Conservation (phyloP, 345 rosid genomes). For the Citrus maxima region DNA sequence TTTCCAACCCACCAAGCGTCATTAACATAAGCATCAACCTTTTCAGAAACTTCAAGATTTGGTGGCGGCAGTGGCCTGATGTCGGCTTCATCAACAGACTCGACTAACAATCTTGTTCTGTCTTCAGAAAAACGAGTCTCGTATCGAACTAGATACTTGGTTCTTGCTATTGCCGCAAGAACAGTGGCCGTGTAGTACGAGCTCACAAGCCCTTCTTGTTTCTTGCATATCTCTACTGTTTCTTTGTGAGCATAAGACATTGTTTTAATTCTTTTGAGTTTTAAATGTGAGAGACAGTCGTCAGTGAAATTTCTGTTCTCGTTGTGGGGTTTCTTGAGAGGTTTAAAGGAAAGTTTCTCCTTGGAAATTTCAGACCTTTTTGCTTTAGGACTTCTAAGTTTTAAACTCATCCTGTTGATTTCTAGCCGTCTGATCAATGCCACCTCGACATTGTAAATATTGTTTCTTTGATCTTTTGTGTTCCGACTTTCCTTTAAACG, state of each 20-base stretch:
- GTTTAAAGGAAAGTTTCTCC: neutral
- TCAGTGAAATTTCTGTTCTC: neutral
- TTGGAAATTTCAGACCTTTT: neutral
- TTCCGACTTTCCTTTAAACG: too few species aligned
- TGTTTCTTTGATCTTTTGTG: neutral
- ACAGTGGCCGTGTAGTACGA: slow-evolving; percentile 20
- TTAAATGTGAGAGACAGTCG: neutral
- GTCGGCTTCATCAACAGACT: slow-evolving; percentile 23
- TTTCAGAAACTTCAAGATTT: slow-evolving; percentile 5
- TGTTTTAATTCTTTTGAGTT: neutral
- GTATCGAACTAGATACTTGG: slow-evolving; percentile 23
- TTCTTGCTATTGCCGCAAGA: slow-evolving; percentile 26
- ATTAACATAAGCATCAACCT: slow-evolving; percentile 30
- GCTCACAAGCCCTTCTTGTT: slow-evolving; percentile 10
- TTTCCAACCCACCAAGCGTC: slow-evolving; percentile 25
- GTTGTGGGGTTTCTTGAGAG: neutral
- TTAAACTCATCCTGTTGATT: neutral
- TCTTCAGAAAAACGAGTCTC: slow-evolving; percentile 16
- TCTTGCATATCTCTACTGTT: slow-evolving; percentile 24
- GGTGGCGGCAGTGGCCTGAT: slow-evolving; percentile 25
- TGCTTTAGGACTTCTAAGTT: neutral
- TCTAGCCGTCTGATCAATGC: neutral
- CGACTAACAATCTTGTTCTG: slow-evolving; percentile 11
- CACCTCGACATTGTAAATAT: neutral
- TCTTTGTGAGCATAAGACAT: slow-evolving; percentile 16